A percentile compares a stretch with the other conserved stretches of the same genome.
Evolutionary conservation across 2,329 filamentous ascomycete species (phyloP).

Genomic region (Tolypocladium guangdongense): DNA sequence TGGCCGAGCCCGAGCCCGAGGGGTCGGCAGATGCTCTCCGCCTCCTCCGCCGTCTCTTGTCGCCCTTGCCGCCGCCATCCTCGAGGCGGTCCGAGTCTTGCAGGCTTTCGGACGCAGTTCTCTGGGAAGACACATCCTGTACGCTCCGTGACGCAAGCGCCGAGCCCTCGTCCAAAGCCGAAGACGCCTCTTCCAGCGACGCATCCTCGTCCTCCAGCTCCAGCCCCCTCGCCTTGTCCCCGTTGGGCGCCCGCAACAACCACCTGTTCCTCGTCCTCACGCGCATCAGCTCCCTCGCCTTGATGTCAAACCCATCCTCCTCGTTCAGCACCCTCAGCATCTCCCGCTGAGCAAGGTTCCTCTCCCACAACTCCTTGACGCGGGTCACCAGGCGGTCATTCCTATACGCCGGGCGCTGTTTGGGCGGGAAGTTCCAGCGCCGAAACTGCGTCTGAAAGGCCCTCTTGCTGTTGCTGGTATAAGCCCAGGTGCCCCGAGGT

Average conservation of each 20-base stretch:
- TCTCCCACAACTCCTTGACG: constrained; percentile 68
- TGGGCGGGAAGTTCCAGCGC: constrained; percentile 68
- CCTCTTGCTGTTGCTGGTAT: constrained; percentile 47
- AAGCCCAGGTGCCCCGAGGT: constrained; percentile 2
- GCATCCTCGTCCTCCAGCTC: constrained; percentile 6
- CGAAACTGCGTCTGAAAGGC: constrained; percentile 68
- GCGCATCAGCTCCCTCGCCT: constrained; percentile 58
- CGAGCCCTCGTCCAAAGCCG: constrained; percentile 1
- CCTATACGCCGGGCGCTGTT: constrained; percentile 61
- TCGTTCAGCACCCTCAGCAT: constrained; percentile 61
- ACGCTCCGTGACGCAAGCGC: neutral
- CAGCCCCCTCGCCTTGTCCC: constrained; percentile 33
- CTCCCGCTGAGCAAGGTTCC: constrained; percentile 59
- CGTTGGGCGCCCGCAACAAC: constrained; percentile 51
- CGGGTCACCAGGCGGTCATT: constrained; percentile 56
- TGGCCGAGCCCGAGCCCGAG: constrained; percentile 55
- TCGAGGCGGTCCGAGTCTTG: neutral
- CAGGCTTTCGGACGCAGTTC: neutral
- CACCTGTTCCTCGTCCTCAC: constrained; percentile 59
- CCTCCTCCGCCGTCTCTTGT: constrained; percentile 50
- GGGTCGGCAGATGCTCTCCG: constrained; percentile 57
- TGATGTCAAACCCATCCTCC: constrained; percentile 62
- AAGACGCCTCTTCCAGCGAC: constrained; percentile 5
- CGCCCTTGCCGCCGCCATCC: constrained; percentile 1
- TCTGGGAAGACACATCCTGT: neutral